Conservation (phyloP, 257 asterid genomes). For the Nicotiana undulata region DNA sequence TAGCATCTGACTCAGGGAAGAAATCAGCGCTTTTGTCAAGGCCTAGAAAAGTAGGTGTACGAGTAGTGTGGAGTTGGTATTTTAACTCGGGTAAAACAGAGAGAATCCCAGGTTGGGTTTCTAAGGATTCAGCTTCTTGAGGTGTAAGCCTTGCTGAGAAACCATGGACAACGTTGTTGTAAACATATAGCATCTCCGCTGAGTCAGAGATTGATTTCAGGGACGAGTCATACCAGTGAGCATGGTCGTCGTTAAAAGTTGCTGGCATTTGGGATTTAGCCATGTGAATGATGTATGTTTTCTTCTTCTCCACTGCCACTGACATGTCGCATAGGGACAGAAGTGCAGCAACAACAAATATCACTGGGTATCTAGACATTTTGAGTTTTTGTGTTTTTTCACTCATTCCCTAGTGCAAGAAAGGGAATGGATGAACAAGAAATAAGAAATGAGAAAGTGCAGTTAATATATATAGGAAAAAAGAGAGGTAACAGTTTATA, state of each 20-base stretch:
- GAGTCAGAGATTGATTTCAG: slow-evolving; percentile 61
- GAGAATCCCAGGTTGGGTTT: slow-evolving; percentile 48
- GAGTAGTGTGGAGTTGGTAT: slow-evolving; percentile 83
- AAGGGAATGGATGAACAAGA: not conserved
- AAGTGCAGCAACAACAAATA: slow-evolving; percentile 8
- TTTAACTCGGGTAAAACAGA: slow-evolving; percentile 50
- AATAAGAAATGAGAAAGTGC: slow-evolving; percentile 7
- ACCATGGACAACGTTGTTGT: slow-evolving; percentile 60
- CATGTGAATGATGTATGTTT: slow-evolving; percentile 79
- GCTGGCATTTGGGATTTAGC: slow-evolving; percentile 67
- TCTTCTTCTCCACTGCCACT: slow-evolving; percentile 18
- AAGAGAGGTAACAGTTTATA: not conserved
- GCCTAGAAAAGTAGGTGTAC: slow-evolving; percentile 76
- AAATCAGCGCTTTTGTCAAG: slow-evolving; percentile 50
- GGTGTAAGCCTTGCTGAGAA: slow-evolving; percentile 58
- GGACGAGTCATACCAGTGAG: slow-evolving; percentile 69
- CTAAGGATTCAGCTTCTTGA: slow-evolving; percentile 40
- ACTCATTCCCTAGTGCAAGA: not conserved
- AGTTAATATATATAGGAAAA: not conserved
- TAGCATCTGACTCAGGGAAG: slow-evolving; percentile 49
- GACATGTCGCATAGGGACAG: slow-evolving; percentile 16
- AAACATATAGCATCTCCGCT: slow-evolving; percentile 68
- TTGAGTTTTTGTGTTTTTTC: not conserved
- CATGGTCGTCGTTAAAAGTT: slow-evolving; percentile 36
- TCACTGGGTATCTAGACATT: not conserved